These are phyloP conservation scores for Coriaria nepalensis DNA, from an alignment of 306 rosid species.

Conservation along the genomic window DNA sequence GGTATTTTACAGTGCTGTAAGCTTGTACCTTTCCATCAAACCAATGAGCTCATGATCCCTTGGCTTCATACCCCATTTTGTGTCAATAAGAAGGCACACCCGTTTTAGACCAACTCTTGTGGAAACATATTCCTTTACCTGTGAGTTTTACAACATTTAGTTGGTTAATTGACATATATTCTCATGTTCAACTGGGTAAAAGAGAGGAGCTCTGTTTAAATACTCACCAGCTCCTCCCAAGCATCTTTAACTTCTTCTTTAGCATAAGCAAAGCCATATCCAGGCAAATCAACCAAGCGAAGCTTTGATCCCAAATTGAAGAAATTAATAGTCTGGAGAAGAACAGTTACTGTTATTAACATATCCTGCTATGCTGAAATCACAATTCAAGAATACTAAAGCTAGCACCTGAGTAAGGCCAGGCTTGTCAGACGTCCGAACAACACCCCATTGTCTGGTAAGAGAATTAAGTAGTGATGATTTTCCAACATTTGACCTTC, in stretches of 20 bases:
- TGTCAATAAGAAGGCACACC: slow-evolving; percentile 81
- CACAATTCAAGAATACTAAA: background rate
- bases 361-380: background rate
- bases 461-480: slow-evolving; percentile 89
- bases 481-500: slow-evolving; percentile 95
- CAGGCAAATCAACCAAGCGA: slow-evolving; percentile 84
- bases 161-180: slow-evolving; percentile 1
- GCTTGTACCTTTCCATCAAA: slow-evolving; percentile 78
- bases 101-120: slow-evolving; percentile 69
- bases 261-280: slow-evolving; percentile 96
- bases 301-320: slow-evolving; percentile 65
- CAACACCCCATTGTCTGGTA: slow-evolving; percentile 96
- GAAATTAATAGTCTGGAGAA: slow-evolving; percentile 74
- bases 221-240: slow-evolving; percentile 94
- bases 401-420: slow-evolving; percentile 78
- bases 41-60: slow-evolving; percentile 76
- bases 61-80: slow-evolving; percentile 98
- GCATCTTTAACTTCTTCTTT: slow-evolving; percentile 93
- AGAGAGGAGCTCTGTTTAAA: slow-evolving; percentile 9
- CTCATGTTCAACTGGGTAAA: background rate
- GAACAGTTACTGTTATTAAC: slow-evolving; percentile 13
- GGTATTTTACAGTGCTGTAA: background rate
- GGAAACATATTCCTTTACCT: slow-evolving; percentile 93
- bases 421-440: slow-evolving; percentile 77
- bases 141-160: slow-evolving; percentile 12